phyloP scores from a whole-genome alignment of 768 basidiomycete species.

The Tulasnella sp. region DNA sequence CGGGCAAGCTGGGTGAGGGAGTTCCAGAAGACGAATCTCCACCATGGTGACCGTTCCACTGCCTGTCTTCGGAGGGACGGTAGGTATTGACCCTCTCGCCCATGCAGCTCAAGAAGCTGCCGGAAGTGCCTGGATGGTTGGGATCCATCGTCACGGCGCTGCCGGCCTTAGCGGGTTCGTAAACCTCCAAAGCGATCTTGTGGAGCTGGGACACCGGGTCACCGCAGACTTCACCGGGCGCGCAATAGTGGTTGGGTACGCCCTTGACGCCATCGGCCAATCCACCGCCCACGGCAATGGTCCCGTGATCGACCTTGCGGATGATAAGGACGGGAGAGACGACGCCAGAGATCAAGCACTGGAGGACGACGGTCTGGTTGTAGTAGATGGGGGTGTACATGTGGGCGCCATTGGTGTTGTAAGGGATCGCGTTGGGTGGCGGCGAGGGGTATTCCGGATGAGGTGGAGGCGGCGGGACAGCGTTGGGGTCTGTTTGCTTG shows the following conservation, averaged over 20 bases:
- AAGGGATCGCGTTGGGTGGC: slow-evolving; percentile 84
- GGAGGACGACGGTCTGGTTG: slow-evolving; percentile 92
- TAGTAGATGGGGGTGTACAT: slow-evolving; percentile 78
- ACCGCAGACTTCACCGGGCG: slow-evolving; percentile 81
- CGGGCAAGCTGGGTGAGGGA: slow-evolving; percentile 59
- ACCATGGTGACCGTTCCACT: slow-evolving; percentile 57
- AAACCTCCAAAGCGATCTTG: slow-evolving; percentile 93
- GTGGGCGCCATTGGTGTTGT: slow-evolving; percentile 76
- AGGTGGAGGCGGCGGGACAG: slow-evolving; percentile 74
- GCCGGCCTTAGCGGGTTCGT: slow-evolving; percentile 62
- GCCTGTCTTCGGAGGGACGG: slow-evolving; percentile 74
- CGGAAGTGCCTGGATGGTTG: slow-evolving; percentile 71
- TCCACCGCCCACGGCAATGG: slow-evolving; percentile 87
- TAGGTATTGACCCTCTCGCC: slow-evolving; percentile 92
- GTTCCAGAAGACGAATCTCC: slow-evolving; percentile 39
- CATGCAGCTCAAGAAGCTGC: slow-evolving; percentile 86
- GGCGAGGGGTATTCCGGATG: slow-evolving; percentile 89
- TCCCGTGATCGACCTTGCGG: slow-evolving; percentile 88
- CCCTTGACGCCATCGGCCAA: slow-evolving; percentile 82
- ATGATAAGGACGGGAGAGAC: slow-evolving; percentile 92
- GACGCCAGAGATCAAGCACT: slow-evolving; percentile 90
- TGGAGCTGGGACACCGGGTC: slow-evolving; percentile 94
- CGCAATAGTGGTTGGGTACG: slow-evolving; percentile 76
- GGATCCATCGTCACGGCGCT: slow-evolving; percentile 50
- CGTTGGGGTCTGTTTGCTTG: slow-evolving; percentile 72